A percentile compares a stretch with the other conserved stretches of the same genome.
These are phyloP conservation scores for Coemansia sp. DNA, from an alignment of 192 early-diverging fungal species.

Conservation along the genomic window DNA sequence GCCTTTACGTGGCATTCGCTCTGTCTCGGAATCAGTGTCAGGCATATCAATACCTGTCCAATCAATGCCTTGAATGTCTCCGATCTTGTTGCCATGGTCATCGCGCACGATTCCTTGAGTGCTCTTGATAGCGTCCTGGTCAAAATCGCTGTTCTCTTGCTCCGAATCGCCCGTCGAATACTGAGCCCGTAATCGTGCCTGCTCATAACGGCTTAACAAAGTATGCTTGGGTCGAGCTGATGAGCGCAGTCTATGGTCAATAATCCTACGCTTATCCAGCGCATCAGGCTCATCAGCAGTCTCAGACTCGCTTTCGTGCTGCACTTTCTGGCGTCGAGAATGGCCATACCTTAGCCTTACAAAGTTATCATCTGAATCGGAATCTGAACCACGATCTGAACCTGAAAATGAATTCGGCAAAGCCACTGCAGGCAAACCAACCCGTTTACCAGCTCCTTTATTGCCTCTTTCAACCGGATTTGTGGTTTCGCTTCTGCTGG, in stretches of 20 bases:
- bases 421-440: neutral
- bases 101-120: neutral
- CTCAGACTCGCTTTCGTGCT: conserved; percentile 35
- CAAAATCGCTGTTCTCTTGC: conserved; percentile 11
- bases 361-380: neutral
- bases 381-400: neutral
- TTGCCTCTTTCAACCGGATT: neutral
- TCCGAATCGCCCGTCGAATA: conserved; percentile 19
- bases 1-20: neutral
- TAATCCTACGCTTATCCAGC: conserved; percentile 21
- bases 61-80: neutral
- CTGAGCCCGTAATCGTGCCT: conserved; percentile 25
- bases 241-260: conserved; percentile 33
- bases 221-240: neutral
- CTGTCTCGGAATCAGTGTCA: conserved; percentile 39
- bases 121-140: neutral
- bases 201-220: conserved; percentile 24
- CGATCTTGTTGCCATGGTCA: neutral
- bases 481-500: neutral
- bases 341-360: neutral
- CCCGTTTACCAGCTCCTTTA: neutral
- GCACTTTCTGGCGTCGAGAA: neutral
- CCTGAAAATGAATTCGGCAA: neutral
- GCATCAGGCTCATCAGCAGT: conserved; percentile 20
- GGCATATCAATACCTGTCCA: conserved; percentile 15